Conservation (phyloP, 1,284 basidiomycete species). For the Xanthoconium separans region DNA sequence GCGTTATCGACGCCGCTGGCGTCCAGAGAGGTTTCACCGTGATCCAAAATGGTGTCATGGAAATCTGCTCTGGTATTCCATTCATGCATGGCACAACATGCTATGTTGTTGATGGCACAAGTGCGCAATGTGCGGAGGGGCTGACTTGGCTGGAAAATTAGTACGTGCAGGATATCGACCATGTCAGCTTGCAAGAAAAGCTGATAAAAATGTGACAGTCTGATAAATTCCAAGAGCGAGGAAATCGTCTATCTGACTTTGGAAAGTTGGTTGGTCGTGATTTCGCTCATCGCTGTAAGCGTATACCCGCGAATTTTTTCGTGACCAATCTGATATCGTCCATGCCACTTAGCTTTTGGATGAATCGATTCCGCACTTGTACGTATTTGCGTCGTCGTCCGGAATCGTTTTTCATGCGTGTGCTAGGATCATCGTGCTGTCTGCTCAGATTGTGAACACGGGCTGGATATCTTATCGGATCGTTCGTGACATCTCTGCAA, state of each 20-base stretch:
- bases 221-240: constrained; percentile 36
- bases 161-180: neutral
- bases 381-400: constrained; percentile 11
- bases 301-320: neutral
- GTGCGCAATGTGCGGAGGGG: constrained; percentile 33
- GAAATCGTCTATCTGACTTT: constrained; percentile 43
- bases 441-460: constrained; percentile 42
- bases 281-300: constrained; percentile 43
- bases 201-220: constrained; percentile 6
- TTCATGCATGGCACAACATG: constrained; percentile 7
- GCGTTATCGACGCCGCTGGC: constrained; percentile 21
- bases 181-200: neutral
- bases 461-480: constrained; percentile 45
- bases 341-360: constrained; percentile 39
- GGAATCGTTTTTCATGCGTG: neutral
- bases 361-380: constrained; percentile 50
- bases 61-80: constrained; percentile 21
- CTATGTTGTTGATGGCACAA: constrained; percentile 9
- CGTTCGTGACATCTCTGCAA: constrained; percentile 27
- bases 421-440: constrained; percentile 35
- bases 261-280: constrained; percentile 43
- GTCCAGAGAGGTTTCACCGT: constrained; percentile 17
- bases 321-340: neutral
- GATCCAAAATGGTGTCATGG: constrained; percentile 2
- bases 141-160: constrained; percentile 39